Base-by-base conservation (phyloP, 345 rosid genomes). In the Euphorbia pulcherrima region DNA sequence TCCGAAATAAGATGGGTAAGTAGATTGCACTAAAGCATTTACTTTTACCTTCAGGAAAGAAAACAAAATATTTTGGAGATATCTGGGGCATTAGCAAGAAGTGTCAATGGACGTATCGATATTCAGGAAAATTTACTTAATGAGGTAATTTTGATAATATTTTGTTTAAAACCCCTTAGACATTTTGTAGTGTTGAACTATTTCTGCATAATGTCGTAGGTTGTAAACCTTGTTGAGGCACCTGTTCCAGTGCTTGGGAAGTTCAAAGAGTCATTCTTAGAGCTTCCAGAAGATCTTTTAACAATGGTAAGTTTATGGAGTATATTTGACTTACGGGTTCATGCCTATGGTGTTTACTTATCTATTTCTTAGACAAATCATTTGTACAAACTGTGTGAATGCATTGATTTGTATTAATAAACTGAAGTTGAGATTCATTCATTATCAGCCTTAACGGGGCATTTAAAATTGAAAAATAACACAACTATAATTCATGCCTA, bases 141-240 rank as follows among this genome's bases (percentile, higher is more conserved):
- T 73, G 98, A 90, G 96, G 98, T 88, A 84, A 78, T 29, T n/a
- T 35, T 39, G 58, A 21, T 52, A 62, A 47, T 63, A 18, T 44
- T 68, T 60, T 76, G 27, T 52, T 78, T 69, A 75, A 56, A 65
- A 74, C 26, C 68, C 70, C 26, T 29, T 13, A 44, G 44, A 30
- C 20, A 40, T 37, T 57, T 13, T 13, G 23, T 66, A 40, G 57
- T 41, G 26, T 44, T 70, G 26, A 60, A 59, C 33, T 72, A 51
- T 64, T 0, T 65, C 67, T 20, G 4, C 35, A 41, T 69, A 54
- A 66, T 73, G 44, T 73, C 65, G 72, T 76, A 93, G 98, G 98
- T 90, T 77, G 88, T 84, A 69, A 90, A 93, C 88, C 98, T 93
- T 72, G 91, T 93, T 33, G 98, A 93, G 81, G 94, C 92, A 60